Base-by-base conservation (phyloP, 2,329 filamentous ascomycete genomes). In the Penicillium sumatraense region DNA sequence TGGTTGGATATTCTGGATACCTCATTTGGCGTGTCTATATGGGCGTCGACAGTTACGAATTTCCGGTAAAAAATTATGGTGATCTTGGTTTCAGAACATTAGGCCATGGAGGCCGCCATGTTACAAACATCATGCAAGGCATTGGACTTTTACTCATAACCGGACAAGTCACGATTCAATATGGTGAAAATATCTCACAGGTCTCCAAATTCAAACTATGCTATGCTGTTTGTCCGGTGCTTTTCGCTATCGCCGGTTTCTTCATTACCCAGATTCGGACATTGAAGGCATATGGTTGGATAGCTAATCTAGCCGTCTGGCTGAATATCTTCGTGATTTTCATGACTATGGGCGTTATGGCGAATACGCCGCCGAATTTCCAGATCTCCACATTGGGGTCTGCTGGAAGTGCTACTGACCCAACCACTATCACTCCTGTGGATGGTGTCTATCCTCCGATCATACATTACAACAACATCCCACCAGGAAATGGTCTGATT, bases 281-380 rank as follows among this genome's bases (percentile, higher is more conserved):
- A 0, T 72, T 86, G 29, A 78, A 82, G 62, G 71, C 74, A 9
- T 81, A 83, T 49, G 80, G 81, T 4, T 85, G 80, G 78, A 67
- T 86, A 1, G 82, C 83, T 13, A 85, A 84, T 57, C 61, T 80
- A 14, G 78, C 82, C 1, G 78, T 86, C 9, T 86, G 81, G 79
- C 62, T 85, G 48, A 86, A 84, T 57, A 58, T 86, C 20, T 62
- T 81, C 31, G 75, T 82, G 58, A 81, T 86, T 47, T 76, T 85
- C 59, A 79, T 85, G 56, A 80, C 78, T 11, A 84, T 86, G 79
- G 81, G 78, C 20, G 79, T 81, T 3, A 77, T 78, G 5, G 77
- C 81, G 1, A 71, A 81, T 53, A 79, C 74, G 3, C 71, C 74
- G 2, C 83, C 83, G 0, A 82, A 84, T 60, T 84, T 80, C 21